Base-by-base conservation (phyloP, 129 eudicot species). In the Centaurea solstitialis region DNA sequence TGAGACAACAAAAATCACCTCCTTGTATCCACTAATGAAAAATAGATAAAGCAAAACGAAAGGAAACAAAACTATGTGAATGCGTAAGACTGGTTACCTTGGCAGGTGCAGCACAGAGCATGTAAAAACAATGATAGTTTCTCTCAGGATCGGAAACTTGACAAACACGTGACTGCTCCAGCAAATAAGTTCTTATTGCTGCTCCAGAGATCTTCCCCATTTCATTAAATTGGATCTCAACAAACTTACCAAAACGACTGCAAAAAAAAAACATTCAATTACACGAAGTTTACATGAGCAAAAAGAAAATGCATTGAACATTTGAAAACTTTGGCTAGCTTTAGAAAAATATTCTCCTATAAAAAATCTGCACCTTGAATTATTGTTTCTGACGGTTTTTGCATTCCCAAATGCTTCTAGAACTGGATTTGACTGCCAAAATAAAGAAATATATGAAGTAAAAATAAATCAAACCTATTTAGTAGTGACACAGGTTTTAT, bases 191-290 rank as follows among this genome's bases (percentile, higher is more conserved):
- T 85, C 96, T 84, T 74, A 93, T 93, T 9, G 98, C 98, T 73
- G 98, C 98, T 79, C 98, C 98, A 75, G 96, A 90, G 22, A 93
- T 90, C 79, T 85, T 89, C 68, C 98, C 96, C 9, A 83, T 68
- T 15, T 82, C 70, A 81, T 93, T 87, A 76, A 93, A 93, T 81
- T 93, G 98, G 72, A 93, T 76, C 87, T 93, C 98, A 50, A 93
- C 98, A 78, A 93, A 93, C 83, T 93, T 93, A 47, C 98, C 98
- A 86, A 93, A 93, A 74, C 98, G 98, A 79, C 98, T 92, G 91
- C 26, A 30, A 72, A 50, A 53, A 80, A 21, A 79, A 20, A 66
- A 69, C 64, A 72, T 65, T 73, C 79, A 67, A 50, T 78, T 72
- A 73, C 47, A 28, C 12, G 0, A 43, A 41, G 45, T 8, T 20